Evolutionary conservation across 2,329 filamentous ascomycete species (phyloP).

Genomic region (Drechslerella stenobrocha): DNA sequence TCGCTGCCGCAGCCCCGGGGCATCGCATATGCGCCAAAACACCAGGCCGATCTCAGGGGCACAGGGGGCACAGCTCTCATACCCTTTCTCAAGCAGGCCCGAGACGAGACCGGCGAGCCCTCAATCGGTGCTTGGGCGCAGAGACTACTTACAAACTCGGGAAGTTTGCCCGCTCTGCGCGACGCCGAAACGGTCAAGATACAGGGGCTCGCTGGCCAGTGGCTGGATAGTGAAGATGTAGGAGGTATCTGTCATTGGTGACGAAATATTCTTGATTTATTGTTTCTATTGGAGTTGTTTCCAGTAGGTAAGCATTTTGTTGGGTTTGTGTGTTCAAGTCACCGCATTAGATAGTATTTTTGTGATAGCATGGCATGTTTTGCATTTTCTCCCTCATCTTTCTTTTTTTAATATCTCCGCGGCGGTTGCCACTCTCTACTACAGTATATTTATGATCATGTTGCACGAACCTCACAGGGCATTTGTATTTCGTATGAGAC

Average conservation of each 20-base stretch:
- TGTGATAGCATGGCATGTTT: too few species aligned
- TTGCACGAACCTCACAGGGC: too few species aligned
- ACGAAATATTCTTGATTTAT: neutral
- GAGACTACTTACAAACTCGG: conserved; percentile 62
- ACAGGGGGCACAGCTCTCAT: conserved; percentile 94
- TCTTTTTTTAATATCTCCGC: too few species aligned
- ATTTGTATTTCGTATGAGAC: too few species aligned
- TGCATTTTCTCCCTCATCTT: too few species aligned
- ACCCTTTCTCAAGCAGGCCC: conserved; percentile 91
- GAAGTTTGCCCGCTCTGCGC: conserved; percentile 11
- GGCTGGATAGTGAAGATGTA: conserved; percentile 49
- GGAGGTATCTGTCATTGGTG: conserved; percentile 52
- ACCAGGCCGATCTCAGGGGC: conserved; percentile 67
- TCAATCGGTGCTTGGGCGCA: conserved; percentile 72
- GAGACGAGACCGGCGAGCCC: conserved; percentile 92
- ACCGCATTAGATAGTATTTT: too few species aligned
- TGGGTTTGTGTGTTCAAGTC: too few species aligned
- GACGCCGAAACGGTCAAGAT: conserved; percentile 35
- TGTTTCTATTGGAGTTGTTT: too few species aligned
- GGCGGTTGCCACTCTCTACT: too few species aligned
- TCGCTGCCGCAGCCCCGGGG: conserved; percentile 52
- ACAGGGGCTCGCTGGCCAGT: conserved; percentile 47
- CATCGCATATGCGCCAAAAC: conserved; percentile 32
- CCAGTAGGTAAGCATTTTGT: too few species aligned
- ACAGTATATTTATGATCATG: too few species aligned